Evolutionary conservation across 208 protist species (phyloP), one percentile per base, ranked within the genome.

Genomic region (Trypanosoma platydactyli): DNA sequence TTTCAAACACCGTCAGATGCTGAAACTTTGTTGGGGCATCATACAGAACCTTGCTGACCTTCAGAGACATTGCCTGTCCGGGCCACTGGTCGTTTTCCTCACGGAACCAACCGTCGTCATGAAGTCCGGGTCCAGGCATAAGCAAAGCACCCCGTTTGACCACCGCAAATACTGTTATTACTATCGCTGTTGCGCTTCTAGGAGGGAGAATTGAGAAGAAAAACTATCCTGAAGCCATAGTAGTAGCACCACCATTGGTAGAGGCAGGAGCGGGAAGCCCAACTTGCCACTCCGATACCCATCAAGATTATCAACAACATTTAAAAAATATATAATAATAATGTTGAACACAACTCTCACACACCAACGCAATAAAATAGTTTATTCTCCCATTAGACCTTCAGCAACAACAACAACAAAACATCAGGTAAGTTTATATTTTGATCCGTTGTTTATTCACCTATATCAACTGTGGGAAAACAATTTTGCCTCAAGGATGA

Each of bases 71-170:
- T 25, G 82, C 91, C 51, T 96, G 90, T 16, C 91, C 93, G 49
- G 93, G 93, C 93, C 93, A 97, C 74, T 94, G 80, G 12, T 59
- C 57, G 58, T 81, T 91, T 72, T 89, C 79, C 70, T 97, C 93
- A 68, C 88, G 86, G 65, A 97, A 97, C 93, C 93, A 96, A 0
- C 92, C 90, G 44, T 96, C 86, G 22, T 79, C 49, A 53, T 84
- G 68, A 52, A 93, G 79, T 67, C 86, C 88, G 30, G 86, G 83
- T 30, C 84, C 84, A 48, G 87, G 81, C 84, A 91, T 89, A 53
- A 41, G 13, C n/a, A 51, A 33, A 61, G 44, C 12, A 51, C 45
- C 27, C 66, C 20, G 56, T 22, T 49, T 27, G 50, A 42, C 53
- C n/a, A 52, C 30, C n/a, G 52, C 27, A 58, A 38, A 38, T 38